Percentiles rank a stretch among this genome's conserved stretches.
Evolutionary conservation across 2,329 filamentous ascomycete species (phyloP).

Genomic region (Thelonectria olida): DNA sequence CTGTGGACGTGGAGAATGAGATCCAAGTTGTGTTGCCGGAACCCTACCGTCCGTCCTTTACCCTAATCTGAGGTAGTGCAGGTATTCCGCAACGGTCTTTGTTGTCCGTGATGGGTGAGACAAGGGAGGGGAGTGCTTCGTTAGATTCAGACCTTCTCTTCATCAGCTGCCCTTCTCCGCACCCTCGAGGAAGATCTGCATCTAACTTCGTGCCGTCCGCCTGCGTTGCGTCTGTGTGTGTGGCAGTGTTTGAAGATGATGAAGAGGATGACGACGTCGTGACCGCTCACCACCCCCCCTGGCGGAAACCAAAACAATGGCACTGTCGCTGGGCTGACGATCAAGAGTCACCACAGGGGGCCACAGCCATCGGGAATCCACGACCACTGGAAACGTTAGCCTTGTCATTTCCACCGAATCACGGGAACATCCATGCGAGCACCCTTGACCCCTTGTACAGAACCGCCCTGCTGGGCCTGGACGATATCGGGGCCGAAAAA

Average conservation of each 20-base stretch:
- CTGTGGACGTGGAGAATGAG: neutral
- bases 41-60: neutral
- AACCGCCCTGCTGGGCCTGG: neutral
- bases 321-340: slow-evolving; percentile 8
- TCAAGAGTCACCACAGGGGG: neutral
- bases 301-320: neutral
- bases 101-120: neutral
- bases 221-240: neutral
- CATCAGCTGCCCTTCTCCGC: neutral
- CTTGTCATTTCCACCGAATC: neutral
- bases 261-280: slow-evolving; percentile 10
- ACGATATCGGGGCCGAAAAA: neutral
- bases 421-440: neutral
- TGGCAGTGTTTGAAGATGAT: slow-evolving; percentile 8
- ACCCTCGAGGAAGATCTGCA: neutral
- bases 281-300: neutral
- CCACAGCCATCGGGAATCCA: neutral
- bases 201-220: neutral
- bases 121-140: neutral
- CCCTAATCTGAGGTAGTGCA: neutral
- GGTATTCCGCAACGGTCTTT: neutral
- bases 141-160: neutral
- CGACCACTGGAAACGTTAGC: neutral
- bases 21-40: neutral
- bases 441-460: neutral